These are phyloP conservation scores for Epichloe gansuensis DNA, from an alignment of 2,329 filamentous ascomycete species.

Conservation along the genomic window DNA sequence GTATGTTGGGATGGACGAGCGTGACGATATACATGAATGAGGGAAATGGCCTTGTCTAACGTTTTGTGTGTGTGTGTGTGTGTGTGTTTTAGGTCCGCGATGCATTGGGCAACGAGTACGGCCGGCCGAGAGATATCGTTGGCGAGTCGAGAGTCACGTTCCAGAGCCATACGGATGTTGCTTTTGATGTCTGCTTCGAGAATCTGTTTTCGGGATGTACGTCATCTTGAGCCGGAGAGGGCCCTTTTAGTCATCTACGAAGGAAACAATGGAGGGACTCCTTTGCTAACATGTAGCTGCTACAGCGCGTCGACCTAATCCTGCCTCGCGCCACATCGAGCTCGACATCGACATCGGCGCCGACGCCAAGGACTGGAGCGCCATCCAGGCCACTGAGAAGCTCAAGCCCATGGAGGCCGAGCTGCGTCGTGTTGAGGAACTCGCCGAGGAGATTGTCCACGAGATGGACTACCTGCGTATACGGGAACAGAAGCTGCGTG, in stretches of 20 bases:
- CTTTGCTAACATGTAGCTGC: constrained; percentile 5
- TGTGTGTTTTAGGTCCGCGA: constrained; percentile 68
- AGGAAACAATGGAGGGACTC: not conserved
- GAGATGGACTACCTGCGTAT: constrained; percentile 93
- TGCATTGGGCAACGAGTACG: constrained; percentile 91
- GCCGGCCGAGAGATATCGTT: constrained; percentile 75
- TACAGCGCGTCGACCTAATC: constrained; percentile 25
- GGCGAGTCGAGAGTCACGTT: constrained; percentile 91
- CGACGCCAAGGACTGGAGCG: constrained; percentile 95
- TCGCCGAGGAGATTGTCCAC: constrained; percentile 71
- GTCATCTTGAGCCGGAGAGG: constrained; percentile 16
- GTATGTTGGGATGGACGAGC: constrained; percentile 36
- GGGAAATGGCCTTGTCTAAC: too few relatives aligned
- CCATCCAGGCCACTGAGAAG: constrained; percentile 92
- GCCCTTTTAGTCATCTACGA: not conserved
- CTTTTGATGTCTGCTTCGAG: constrained; percentile 94
- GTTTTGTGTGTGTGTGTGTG: not conserved
- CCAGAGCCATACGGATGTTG: constrained; percentile 79
- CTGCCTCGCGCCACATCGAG: constrained; percentile 60
- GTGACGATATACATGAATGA: not conserved
- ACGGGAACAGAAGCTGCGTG: constrained; percentile 87
- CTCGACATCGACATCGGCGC: constrained; percentile 93
- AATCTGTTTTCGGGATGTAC: constrained; percentile 62
- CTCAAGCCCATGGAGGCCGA: constrained; percentile 95
- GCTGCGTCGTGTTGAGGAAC: constrained; percentile 81